A percentile compares a stretch with the other conserved stretches of the same genome.
Conservation (phyloP, 2,329 filamentous ascomycete species). For the Fusarium piperis region DNA sequence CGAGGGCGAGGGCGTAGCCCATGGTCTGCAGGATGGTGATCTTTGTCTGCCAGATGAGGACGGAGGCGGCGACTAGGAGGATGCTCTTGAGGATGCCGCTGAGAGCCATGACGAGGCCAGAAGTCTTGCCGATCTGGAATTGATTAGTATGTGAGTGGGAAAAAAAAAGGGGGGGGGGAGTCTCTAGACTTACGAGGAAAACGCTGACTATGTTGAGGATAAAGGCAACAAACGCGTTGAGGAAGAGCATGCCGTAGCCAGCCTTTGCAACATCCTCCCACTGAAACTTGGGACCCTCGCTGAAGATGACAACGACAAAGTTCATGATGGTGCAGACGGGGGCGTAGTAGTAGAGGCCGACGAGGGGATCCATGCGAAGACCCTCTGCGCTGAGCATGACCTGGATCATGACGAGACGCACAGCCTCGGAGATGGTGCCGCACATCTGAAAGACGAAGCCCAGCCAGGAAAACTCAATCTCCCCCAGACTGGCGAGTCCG, state of each 20-base stretch:
- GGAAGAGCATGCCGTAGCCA: slow-evolving; percentile 71
- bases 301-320: slow-evolving; percentile 71
- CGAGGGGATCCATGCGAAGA: slow-evolving; percentile 87
- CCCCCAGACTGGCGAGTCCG: slow-evolving; percentile 64
- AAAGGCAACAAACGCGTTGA: slow-evolving; percentile 83
- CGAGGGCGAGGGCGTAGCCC: slow-evolving; percentile 77
- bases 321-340: slow-evolving; percentile 88
- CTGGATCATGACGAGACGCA: slow-evolving; percentile 87
- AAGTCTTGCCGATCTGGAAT: slow-evolving; percentile 84
- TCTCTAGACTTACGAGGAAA: slow-evolving; percentile 72
- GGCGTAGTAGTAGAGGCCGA: slow-evolving; percentile 90
- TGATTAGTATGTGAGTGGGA: not conserved
- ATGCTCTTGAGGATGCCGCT: slow-evolving; percentile 91
- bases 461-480: slow-evolving; percentile 73
- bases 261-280: slow-evolving; percentile 72
- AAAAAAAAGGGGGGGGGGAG: not conserved
- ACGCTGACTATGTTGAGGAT: slow-evolving; percentile 84
- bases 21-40: slow-evolving; percentile 77
- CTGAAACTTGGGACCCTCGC: slow-evolving; percentile 74
- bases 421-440: slow-evolving; percentile 82
- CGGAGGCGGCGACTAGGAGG: slow-evolving; percentile 78
- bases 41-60: slow-evolving; percentile 80
- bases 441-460: slow-evolving; percentile 76
- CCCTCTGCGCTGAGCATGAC: slow-evolving; percentile 80
- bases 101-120: slow-evolving; percentile 84